Base-by-base conservation (phyloP, 2,329 filamentous ascomycete genomes). In the Diaporthe sp. region DNA sequence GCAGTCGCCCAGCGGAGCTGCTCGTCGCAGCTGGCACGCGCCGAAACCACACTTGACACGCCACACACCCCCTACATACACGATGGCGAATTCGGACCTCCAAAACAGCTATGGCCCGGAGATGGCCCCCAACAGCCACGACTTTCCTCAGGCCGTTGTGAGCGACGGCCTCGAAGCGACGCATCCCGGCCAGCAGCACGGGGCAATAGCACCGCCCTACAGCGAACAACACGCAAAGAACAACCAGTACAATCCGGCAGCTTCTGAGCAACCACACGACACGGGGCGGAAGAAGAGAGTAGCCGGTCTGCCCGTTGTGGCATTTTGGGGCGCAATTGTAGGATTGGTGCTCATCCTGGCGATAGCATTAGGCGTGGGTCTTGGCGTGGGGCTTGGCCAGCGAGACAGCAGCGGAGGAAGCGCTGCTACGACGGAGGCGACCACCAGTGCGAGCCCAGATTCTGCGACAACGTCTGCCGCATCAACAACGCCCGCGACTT, bases 31-130 rank as follows among this genome's bases (percentile, higher is more conserved):
- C 22, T 19, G 42, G 61, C 27, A 15, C 27, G 22, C 61, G 42
- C 61, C 42, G 6, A 35, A 50, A 65, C 19, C 4, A 65, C 42
- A 25, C 25, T n/a, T n/a, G 27, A n/a, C 25, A 50, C 59, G 59
- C 39, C 42, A 50, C 59, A 25, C 8, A 32, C 42, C 10, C 59
- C 6, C 61, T 15, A n/a, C 19, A 50, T 25, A 39, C 37, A 32
- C 42, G 19, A 71, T 71, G 69, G 69, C 69, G 39, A 59, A 8
- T 12, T 27, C 51, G 27, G 56, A 71, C 27, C 70, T 71, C 12
- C 70, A 63, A 47, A 72, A 72, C 37, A 72, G 70, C 47, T 72
- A 72, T 53, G 70, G 70, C 35, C 70, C 70, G 5, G 70, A 72
- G 13, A 65, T 72, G 25, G 58, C 70, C 17, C 22, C 44, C 7